These are phyloP conservation scores for Urtica urens DNA, from an alignment of 306 rosid species.

Conservation along the genomic window DNA sequence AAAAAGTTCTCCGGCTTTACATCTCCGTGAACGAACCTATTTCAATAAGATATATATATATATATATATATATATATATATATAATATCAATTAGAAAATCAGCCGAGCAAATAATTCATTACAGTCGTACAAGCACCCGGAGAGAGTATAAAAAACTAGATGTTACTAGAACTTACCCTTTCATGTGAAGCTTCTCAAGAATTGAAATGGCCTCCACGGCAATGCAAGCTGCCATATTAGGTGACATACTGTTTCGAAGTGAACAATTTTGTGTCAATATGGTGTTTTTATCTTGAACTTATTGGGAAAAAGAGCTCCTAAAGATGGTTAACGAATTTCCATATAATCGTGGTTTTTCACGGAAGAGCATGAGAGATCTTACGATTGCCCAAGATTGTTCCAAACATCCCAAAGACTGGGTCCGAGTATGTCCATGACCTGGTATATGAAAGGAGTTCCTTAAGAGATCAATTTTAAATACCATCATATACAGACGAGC, in stretches of 20 bases:
- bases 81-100: not conserved
- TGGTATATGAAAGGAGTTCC: constrained; percentile 21
- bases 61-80: too few relatives aligned
- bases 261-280: constrained; percentile 10
- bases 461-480: constrained; percentile 24
- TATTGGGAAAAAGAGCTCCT: not conserved
- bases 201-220: constrained; percentile 91
- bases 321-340: too few relatives aligned
- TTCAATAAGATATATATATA: too few relatives aligned
- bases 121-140: not conserved
- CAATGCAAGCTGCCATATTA: constrained; percentile 88
- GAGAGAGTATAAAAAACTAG: not conserved
- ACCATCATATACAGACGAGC: not conserved
- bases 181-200: constrained; percentile 90
- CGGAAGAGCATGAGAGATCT: constrained; percentile 16
- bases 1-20: constrained; percentile 94
- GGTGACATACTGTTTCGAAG: constrained; percentile 66
- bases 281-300: not conserved
- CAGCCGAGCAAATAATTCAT: not conserved
- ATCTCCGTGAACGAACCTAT: constrained; percentile 91
- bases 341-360: too few relatives aligned
- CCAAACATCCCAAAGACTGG: constrained; percentile 96
- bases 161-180: constrained; percentile 40
- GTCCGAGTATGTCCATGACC: constrained; percentile 99
- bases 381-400: constrained; percentile 78